phyloP scores from a whole-genome alignment of 331 rosid genomes.

The Pyrus hybrid region DNA sequence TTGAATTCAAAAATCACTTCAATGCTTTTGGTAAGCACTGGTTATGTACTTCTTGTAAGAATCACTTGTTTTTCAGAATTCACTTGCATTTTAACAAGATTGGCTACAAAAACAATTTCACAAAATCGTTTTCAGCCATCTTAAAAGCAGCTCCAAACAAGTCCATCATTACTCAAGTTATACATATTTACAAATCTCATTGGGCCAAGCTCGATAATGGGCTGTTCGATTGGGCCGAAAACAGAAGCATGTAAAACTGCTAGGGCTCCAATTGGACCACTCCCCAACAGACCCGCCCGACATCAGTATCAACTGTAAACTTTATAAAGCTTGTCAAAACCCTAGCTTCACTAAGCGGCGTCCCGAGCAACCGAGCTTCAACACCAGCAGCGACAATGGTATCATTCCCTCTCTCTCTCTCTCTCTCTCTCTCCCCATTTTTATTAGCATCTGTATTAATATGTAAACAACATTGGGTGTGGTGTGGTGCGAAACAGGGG shows the following conservation, averaged over 20 bases:
- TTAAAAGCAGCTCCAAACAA: too few species aligned
- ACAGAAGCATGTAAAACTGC: background rate
- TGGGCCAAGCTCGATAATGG: background rate
- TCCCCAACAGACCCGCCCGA: background rate
- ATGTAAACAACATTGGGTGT: background rate
- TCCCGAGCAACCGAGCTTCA: background rate
- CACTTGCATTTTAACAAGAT: too few species aligned
- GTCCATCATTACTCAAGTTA: too few species aligned
- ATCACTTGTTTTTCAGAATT: too few species aligned
- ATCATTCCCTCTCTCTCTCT: background rate
- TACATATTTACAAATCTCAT: background rate
- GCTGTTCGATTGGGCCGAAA: background rate
- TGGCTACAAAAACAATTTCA: too few species aligned
- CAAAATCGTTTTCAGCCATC: accelerated
- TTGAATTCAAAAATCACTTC: too few species aligned
- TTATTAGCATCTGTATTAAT: background rate
- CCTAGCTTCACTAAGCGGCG: conserved; percentile 26
- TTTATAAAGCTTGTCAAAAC: conserved; percentile 23
- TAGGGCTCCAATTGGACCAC: background rate
- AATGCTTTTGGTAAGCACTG: too few species aligned
- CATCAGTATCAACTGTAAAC: background rate
- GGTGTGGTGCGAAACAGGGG: conserved; percentile 35
- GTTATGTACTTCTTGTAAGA: too few species aligned
- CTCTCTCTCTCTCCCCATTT: background rate
- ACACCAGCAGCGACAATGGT: conserved; percentile 36